phyloP scores from a whole-genome alignment of 257 asterid species.

The Vinca minor region DNA sequence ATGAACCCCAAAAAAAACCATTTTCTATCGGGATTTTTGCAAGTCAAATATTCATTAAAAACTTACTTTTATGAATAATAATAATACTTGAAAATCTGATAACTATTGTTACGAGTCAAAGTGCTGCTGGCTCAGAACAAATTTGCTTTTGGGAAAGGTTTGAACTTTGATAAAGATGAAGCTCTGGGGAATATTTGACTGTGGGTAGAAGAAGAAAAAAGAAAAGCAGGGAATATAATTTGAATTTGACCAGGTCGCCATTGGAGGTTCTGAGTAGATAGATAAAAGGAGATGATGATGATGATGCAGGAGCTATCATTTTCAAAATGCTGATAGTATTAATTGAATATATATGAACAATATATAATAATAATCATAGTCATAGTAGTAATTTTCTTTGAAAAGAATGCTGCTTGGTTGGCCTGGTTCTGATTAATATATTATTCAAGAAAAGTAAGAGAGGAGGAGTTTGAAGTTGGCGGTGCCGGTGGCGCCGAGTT shows the following conservation, averaged over 20 bases:
- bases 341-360: not conserved
- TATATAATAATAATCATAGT: not conserved
- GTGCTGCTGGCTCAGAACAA: too few species aligned
- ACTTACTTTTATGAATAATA: not conserved
- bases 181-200: not conserved
- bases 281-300: slow-evolving; percentile 29
- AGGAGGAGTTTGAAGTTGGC: not conserved
- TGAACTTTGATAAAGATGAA: not conserved
- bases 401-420: not conserved
- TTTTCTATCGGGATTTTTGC: not conserved
- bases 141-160: not conserved
- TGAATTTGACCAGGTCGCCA: slow-evolving; percentile 41
- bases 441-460: not conserved
- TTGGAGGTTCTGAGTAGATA: slow-evolving; percentile 15
- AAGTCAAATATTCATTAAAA: not conserved
- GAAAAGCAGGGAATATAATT: too few species aligned
- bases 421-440: not conserved
- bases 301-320: slow-evolving; percentile 35
- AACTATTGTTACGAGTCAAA: too few species aligned
- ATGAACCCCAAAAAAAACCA: not conserved
- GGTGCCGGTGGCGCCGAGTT: not conserved
- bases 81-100: too few species aligned
- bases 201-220: not conserved
- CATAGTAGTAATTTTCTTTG: not conserved
- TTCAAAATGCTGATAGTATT: slow-evolving; percentile 10